Evolutionary conservation across 768 basidiomycete species (phyloP).

Genomic region (Leccinum rimulosum): DNA sequence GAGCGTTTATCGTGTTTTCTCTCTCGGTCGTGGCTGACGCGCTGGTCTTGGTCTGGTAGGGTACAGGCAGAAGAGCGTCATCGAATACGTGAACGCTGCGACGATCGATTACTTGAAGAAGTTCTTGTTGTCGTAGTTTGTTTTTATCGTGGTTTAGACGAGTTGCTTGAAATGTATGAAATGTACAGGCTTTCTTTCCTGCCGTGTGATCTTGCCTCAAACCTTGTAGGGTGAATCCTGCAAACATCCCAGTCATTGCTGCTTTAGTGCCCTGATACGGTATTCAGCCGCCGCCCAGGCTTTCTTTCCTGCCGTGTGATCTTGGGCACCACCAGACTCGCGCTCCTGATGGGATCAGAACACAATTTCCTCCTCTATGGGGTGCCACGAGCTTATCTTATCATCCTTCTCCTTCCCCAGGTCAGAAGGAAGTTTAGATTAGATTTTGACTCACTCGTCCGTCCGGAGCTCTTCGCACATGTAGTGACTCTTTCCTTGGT

Average conservation of each 20-base stretch:
- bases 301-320: no score
- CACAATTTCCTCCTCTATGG: neutral
- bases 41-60: slow-evolving; percentile 20
- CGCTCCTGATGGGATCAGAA: neutral
- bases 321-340: neutral
- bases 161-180: neutral
- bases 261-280: no score
- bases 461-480: neutral
- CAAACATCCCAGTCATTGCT: no score
- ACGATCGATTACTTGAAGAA: slow-evolving; percentile 39
- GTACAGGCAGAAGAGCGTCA: slow-evolving; percentile 43
- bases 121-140: slow-evolving; percentile 26
- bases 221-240: no score
- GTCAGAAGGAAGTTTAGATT: neutral
- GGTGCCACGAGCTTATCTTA: neutral
- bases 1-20: slow-evolving; percentile 5
- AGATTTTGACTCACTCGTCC: neutral
- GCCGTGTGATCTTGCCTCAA: no score
- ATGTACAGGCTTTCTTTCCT: no score
- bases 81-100: slow-evolving; percentile 41
- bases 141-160: neutral
- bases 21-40: slow-evolving; percentile 1
- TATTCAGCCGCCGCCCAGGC: no score
- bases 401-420: no score
- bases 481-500: neutral